Conservation (phyloP, 2,329 filamentous ascomycete species). For the Fusarium sp. region DNA sequence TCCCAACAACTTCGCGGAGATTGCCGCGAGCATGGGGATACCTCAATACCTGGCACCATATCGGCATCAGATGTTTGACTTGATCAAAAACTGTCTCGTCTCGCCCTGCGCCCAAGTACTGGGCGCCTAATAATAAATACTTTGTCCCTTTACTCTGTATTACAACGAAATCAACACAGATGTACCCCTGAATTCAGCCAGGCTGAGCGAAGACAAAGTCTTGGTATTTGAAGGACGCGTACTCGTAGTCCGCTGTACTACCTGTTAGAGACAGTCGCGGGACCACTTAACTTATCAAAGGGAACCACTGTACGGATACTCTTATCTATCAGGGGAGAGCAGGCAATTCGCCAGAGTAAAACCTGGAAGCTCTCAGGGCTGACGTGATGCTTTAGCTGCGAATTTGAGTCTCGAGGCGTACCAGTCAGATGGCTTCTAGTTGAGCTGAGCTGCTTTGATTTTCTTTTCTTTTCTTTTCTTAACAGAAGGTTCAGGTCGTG, state of each 20-base stretch:
- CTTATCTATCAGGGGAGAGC: slow-evolving; percentile 12
- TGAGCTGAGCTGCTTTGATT: neutral
- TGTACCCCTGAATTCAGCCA: slow-evolving; percentile 30
- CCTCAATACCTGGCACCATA: neutral
- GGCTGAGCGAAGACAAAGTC: slow-evolving; percentile 26
- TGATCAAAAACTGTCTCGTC: slow-evolving; percentile 9
- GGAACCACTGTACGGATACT: slow-evolving; percentile 11
- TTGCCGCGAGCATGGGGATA: slow-evolving; percentile 15
- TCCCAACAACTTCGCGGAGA: slow-evolving; percentile 25
- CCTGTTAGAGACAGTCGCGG: slow-evolving; percentile 23
- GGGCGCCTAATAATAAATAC: slow-evolving; percentile 25
- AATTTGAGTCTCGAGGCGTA: slow-evolving; percentile 22
- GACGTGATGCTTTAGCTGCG: slow-evolving; percentile 32
- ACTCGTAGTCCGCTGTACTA: slow-evolving; percentile 25
- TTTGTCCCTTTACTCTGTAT: slow-evolving; percentile 17
- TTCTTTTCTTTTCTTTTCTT: slow-evolving; percentile 1
- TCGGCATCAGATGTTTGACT: neutral
- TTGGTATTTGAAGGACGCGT: slow-evolving; percentile 31
- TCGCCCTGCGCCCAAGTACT: neutral
- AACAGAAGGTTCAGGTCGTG: slow-evolving; percentile 8
- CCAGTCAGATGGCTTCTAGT: slow-evolving; percentile 7
- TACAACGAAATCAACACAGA: slow-evolving; percentile 21
- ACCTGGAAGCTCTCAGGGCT: slow-evolving; percentile 27
- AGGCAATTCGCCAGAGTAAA: slow-evolving; percentile 1
- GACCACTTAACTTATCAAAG: slow-evolving; percentile 1